Conservation (phyloP, 2,329 filamentous ascomycete genomes). For the Colletotrichum tamarilloi region DNA sequence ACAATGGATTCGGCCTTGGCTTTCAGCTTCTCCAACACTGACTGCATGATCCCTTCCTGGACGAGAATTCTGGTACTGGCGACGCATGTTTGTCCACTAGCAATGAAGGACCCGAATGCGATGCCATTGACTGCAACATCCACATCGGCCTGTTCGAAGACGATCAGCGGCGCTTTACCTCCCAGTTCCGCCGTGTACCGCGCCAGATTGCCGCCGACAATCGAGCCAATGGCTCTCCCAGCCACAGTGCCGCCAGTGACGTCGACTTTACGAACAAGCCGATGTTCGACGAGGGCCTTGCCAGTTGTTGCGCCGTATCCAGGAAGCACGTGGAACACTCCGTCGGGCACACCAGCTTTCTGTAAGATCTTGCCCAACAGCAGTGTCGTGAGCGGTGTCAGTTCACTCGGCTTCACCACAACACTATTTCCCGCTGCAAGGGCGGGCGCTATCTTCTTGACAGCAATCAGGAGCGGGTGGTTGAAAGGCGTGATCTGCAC, state of each 20-base stretch:
- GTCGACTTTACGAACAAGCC: constrained; percentile 72
- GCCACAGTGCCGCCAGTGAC: constrained; percentile 81
- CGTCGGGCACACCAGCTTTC: constrained; percentile 76
- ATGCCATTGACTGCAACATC: constrained; percentile 76
- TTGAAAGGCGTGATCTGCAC: constrained; percentile 69
- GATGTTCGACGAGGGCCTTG: constrained; percentile 63
- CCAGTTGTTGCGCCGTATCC: constrained; percentile 66
- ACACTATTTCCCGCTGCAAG: constrained; percentile 70
- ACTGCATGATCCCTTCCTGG: constrained; percentile 72
- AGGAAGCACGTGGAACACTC: constrained; percentile 73
- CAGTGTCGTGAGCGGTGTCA: constrained; percentile 71
- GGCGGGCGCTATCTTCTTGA: constrained; percentile 71
- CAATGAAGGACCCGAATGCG: constrained; percentile 68
- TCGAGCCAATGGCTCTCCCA: constrained; percentile 74
- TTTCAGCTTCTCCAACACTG: constrained; percentile 73
- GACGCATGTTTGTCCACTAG: constrained; percentile 70
- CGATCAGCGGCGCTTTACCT: constrained; percentile 76
- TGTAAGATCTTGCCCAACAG: constrained; percentile 69
- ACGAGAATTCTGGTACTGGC: constrained; percentile 82
- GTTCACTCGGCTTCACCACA: constrained; percentile 71
- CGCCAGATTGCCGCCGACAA: constrained; percentile 74
- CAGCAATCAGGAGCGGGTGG: constrained; percentile 67
- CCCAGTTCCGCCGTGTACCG: constrained; percentile 78
- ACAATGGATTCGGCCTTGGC: constrained; percentile 68
- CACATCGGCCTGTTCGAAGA: constrained; percentile 74